Base-by-base conservation (phyloP, 1,284 basidiomycete genomes). In the Microbotryum lychnidis-dioicae region DNA sequence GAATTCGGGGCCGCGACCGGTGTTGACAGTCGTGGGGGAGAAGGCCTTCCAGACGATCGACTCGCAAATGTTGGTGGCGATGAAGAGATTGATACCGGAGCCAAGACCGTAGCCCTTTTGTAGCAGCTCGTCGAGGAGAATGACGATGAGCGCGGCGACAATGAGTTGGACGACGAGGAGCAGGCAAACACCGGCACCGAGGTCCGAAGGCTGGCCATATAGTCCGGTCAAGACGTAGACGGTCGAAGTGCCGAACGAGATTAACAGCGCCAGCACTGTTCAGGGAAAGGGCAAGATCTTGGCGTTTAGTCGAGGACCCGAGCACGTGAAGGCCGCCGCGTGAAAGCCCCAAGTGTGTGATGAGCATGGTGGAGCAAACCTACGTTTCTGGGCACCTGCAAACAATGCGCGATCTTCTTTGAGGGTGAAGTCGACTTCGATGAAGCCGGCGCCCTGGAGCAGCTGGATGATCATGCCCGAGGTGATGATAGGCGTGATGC, bases 391-490 rank as follows among this genome's bases (percentile, higher is more conserved):
- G 44, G 93, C 94, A 69, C 89, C 91, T 70, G 91, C 88, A 74
- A 97, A 97, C 60, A 98, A 80, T 23, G 91, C 92, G 57, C 94
- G 82, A 76, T 98, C 94, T 77, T 98, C 94, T 82, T 97, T 96
- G 74, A 98, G 79, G 67, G 85, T 86, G 75, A 97, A 97, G 79
- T 98, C 94, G 71, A 98, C 90, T 68, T 98, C 94, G 74, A 98
- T 89, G 72, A 98, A 81, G 78, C 93, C 97, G 56, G 96, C 94
- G 64, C 94, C 94, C 21, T 94, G 93, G 66, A 98, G 83, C 55
- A 98, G 85, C 78, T 98, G 94, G 90, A 98, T 97, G 79, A 97
- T 97, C 94, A 97, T 98, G 72, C 94, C 94, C 50, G 86, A 89
- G 16, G 94, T 98, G 73, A 98, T 86, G 75, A 97, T 96, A 61